These are phyloP conservation scores for Fusarium compactum DNA, from an alignment of 2,329 filamentous ascomycete species.

Conservation along the genomic window DNA sequence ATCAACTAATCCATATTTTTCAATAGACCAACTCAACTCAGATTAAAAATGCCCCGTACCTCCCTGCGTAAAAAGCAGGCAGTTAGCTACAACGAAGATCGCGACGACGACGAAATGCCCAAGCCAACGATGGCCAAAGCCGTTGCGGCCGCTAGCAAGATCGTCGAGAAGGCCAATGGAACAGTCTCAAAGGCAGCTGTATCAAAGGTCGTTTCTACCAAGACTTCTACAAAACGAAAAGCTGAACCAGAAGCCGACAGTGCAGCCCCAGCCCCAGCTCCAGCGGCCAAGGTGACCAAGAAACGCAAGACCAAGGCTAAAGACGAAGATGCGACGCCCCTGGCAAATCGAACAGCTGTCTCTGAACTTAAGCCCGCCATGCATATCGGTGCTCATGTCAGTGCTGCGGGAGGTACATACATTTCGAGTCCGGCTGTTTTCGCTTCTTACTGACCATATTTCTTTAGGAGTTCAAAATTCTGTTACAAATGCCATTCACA, in stretches of 20 bases:
- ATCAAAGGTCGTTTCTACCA: conserved; percentile 43
- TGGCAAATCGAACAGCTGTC: conserved; percentile 75
- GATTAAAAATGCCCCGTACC: conserved; percentile 50
- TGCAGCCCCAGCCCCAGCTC: conserved; percentile 39
- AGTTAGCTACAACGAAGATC: conserved; percentile 51
- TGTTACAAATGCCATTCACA: conserved; percentile 79
- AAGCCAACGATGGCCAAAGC: conserved; percentile 29
- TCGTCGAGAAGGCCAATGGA: conserved; percentile 47
- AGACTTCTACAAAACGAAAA: conserved; percentile 51
- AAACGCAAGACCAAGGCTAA: conserved; percentile 58
- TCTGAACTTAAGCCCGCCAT: conserved; percentile 74
- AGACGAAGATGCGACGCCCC: conserved; percentile 65
- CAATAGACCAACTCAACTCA: background rate
- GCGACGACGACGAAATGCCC: conserved; percentile 37
- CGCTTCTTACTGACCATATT: background rate
- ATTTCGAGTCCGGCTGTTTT: conserved; percentile 8
- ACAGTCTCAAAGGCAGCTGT: conserved; percentile 34
- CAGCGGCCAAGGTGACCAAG: conserved; percentile 52
- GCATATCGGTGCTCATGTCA: conserved; percentile 93
- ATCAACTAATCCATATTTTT: background rate
- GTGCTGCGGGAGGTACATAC: conserved; percentile 80
- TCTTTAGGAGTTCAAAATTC: conserved; percentile 85
- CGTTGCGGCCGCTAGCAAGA: conserved; percentile 40
- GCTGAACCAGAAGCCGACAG: conserved; percentile 45
- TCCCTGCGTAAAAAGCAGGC: conserved; percentile 51